These are phyloP conservation scores for Rubia peregrina DNA, from an alignment of 305 asterid genomes.

Conservation along the genomic window DNA sequence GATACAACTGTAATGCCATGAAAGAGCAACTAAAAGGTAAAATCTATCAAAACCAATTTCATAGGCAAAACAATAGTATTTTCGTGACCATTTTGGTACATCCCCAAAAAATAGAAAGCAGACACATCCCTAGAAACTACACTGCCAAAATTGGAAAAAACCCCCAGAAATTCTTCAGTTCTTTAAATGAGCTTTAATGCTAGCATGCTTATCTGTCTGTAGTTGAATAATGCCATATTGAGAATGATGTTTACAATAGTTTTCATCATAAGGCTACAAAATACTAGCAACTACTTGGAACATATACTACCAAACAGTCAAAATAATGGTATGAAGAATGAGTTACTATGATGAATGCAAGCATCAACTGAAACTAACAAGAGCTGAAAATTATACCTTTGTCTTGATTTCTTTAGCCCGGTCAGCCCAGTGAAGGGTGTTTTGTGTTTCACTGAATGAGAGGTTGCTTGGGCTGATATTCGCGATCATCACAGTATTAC, in stretches of 20 bases:
- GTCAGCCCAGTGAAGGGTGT: constrained; percentile 70
- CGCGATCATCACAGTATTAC: constrained; percentile 71
- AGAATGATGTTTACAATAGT: neutral
- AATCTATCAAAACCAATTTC: neutral
- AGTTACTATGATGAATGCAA: neutral
- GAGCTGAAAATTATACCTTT: constrained; percentile 25
- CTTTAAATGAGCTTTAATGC: neutral
- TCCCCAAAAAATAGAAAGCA: neutral
- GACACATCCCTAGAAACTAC: neutral
- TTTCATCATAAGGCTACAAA: neutral
- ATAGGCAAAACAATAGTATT: neutral
- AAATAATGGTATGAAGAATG: neutral
- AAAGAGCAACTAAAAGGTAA: neutral
- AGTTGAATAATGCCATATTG: neutral
- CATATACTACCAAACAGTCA: neutral
- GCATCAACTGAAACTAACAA: neutral
- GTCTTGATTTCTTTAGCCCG: constrained; percentile 56
- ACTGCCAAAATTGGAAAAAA: neutral
- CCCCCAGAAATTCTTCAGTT: neutral
- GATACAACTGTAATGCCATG: neutral
- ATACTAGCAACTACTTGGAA: neutral
- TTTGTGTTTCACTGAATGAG: constrained; percentile 53
- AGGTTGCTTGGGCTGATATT: constrained; percentile 55
- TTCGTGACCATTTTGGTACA: neutral
- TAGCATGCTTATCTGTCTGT: neutral